Conservation (phyloP, 805 yeast species). For the Barnettozyma californica region DNA sequence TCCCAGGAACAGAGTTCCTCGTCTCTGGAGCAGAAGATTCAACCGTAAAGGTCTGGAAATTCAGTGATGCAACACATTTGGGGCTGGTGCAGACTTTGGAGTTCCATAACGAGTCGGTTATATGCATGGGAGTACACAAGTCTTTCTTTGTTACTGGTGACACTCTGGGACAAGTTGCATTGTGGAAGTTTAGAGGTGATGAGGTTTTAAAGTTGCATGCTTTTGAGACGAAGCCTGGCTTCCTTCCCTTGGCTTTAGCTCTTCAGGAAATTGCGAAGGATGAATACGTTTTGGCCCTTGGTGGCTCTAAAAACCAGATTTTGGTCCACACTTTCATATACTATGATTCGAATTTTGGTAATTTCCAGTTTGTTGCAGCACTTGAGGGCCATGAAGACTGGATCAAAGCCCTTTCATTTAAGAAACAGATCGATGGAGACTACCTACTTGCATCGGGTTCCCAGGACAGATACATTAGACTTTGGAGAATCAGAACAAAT, state of each 20-base stretch:
- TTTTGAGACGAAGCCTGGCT: slow-evolving; percentile 39
- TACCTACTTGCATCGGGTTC: slow-evolving; percentile 81
- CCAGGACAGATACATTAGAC: slow-evolving; percentile 85
- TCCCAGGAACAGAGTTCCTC: slow-evolving; percentile 39
- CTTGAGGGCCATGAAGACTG: slow-evolving; percentile 95
- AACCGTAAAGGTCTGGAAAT: slow-evolving; percentile 55
- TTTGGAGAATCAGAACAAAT: slow-evolving; percentile 72
- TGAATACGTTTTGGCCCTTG: slow-evolving; percentile 53
- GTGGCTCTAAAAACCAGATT: slow-evolving; percentile 58
- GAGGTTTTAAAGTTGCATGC: slow-evolving; percentile 25
- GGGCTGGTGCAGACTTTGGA: slow-evolving; percentile 29
- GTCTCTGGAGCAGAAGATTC: slow-evolving; percentile 69
- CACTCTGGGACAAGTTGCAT: slow-evolving; percentile 50
- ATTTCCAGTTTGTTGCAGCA: slow-evolving; percentile 40
- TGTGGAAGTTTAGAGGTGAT: slow-evolving; percentile 41
- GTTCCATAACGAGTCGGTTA: slow-evolving; percentile 47
- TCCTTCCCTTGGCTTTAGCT: slow-evolving; percentile 41
- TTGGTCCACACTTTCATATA: slow-evolving; percentile 46
- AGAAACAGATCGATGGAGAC: slow-evolving; percentile 41
- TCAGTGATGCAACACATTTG: slow-evolving; percentile 11
- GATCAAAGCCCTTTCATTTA: slow-evolving; percentile 71
- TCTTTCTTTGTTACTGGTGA: slow-evolving; percentile 53
- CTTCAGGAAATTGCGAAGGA: slow-evolving; percentile 27
- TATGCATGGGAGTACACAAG: slow-evolving; percentile 39
- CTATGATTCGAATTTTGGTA: slow-evolving; percentile 2